Conservation (phyloP, 345 rosid genomes). For the Psidium guajava region DNA sequence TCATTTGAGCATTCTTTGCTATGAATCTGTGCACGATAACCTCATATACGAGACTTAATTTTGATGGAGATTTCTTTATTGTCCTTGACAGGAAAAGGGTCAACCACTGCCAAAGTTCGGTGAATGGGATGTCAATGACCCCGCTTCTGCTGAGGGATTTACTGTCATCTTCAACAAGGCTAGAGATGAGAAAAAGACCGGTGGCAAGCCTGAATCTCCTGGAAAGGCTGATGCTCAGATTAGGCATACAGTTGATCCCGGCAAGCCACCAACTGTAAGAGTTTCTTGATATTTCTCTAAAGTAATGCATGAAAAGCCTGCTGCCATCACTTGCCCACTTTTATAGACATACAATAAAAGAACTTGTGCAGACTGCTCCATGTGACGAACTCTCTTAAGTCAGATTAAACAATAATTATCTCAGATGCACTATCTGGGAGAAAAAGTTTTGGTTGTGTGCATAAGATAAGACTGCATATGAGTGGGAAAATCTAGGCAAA, state of each 20-base stretch:
- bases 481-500: background rate
- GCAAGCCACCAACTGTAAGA: constrained; percentile 72
- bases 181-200: constrained; percentile 84
- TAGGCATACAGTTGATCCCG: constrained; percentile 49
- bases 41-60: background rate
- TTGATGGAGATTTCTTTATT: background rate
- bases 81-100: constrained; percentile 44
- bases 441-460: background rate
- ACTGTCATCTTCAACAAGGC: constrained; percentile 88
- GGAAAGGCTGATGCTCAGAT: constrained; percentile 36
- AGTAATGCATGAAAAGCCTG: background rate
- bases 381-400: background rate
- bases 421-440: background rate
- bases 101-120: constrained; percentile 87
- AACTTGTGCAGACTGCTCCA: background rate
- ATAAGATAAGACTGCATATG: background rate
- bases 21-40: background rate
- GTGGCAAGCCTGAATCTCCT: constrained; percentile 60
- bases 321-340: background rate
- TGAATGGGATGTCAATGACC: constrained; percentile 90
- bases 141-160: constrained; percentile 86
- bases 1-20: background rate
- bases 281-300: background rate
- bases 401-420: background rate
- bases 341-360: background rate